Evolutionary conservation across 306 rosid genomes (phyloP).

Genomic region (Ziziphus jujuba): DNA sequence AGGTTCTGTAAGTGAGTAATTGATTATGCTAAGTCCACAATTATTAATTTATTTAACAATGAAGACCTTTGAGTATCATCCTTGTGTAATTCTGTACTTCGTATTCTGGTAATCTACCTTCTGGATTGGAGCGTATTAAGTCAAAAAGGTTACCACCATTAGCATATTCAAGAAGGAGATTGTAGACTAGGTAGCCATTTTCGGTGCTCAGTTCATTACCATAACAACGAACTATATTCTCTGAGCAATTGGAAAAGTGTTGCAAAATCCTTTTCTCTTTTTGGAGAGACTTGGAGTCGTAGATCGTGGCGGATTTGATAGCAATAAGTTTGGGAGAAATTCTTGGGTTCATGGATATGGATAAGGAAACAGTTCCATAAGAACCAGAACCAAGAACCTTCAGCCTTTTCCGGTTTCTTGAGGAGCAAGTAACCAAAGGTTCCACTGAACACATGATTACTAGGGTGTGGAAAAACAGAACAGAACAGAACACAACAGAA

Average conservation of each 20-base stretch:
- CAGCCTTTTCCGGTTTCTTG: neutral
- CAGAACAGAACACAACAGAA: too few relatives aligned
- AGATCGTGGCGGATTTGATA: neutral
- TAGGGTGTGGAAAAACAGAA: too few relatives aligned
- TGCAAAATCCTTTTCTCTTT: neutral
- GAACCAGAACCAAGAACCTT: neutral
- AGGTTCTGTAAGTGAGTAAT: too few relatives aligned
- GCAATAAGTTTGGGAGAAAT: neutral
- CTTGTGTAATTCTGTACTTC: neutral
- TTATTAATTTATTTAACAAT: too few relatives aligned
- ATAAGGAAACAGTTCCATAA: neutral
- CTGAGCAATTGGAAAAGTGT: neutral
- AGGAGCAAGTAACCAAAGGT: neutral
- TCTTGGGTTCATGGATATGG: neutral
- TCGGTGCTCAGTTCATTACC: neutral
- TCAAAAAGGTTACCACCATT: neutral
- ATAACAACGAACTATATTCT: neutral
- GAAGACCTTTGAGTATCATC: conserved; percentile 4
- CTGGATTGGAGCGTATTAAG: neutral
- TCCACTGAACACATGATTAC: too few relatives aligned
- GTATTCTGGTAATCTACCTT: neutral
- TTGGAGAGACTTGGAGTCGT: neutral
- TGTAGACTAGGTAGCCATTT: neutral
- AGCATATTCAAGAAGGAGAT: conserved; percentile 12
- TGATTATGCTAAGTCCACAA: too few relatives aligned